Percentiles rank a stretch among this genome's conserved stretches.
Conservation (phyloP, 176 grass and related monocot genomes). For the Aegilops speltoides region DNA sequence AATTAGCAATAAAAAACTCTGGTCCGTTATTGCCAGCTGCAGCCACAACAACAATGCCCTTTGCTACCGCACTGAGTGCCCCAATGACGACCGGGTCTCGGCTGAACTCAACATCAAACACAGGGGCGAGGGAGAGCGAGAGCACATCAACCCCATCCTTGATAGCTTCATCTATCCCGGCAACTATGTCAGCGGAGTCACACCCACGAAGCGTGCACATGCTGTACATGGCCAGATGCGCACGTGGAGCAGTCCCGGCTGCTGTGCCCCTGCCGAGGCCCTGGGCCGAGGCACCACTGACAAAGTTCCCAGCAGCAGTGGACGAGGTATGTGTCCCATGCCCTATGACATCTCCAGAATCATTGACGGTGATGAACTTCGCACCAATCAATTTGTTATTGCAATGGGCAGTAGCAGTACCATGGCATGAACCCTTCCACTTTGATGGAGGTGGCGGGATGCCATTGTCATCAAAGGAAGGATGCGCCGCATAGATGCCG, state of each 20-base stretch:
- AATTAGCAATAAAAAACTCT: conserved; percentile 12
- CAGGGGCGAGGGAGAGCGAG: too few species aligned
- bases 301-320: conserved; percentile 41
- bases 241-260: conserved; percentile 8
- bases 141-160: too few species aligned
- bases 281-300: conserved; percentile 19
- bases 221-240: too few species aligned
- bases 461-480: conserved; percentile 48
- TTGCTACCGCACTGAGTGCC: conserved; percentile 33
- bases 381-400: conserved; percentile 63
- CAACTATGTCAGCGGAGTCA: too few species aligned
- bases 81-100: conserved; percentile 36
- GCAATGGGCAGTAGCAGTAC: conserved; percentile 15
- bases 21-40: conserved; percentile 41
- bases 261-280: conserved; percentile 25
- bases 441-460: conserved; percentile 50
- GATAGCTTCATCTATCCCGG: too few species aligned
- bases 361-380: background rate
- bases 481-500: conserved; percentile 42
- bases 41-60: conserved; percentile 44
- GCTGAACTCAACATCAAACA: too few species aligned
- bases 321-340: conserved; percentile 52
- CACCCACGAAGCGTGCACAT: too few species aligned
- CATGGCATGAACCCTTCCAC: conserved; percentile 49
- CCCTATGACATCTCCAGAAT: conserved; percentile 18